A percentile compares a stretch with the other conserved stretches of the same genome.
Conservation (phyloP, 2,329 filamentous ascomycete genomes). For the Aspergillus felis region DNA sequence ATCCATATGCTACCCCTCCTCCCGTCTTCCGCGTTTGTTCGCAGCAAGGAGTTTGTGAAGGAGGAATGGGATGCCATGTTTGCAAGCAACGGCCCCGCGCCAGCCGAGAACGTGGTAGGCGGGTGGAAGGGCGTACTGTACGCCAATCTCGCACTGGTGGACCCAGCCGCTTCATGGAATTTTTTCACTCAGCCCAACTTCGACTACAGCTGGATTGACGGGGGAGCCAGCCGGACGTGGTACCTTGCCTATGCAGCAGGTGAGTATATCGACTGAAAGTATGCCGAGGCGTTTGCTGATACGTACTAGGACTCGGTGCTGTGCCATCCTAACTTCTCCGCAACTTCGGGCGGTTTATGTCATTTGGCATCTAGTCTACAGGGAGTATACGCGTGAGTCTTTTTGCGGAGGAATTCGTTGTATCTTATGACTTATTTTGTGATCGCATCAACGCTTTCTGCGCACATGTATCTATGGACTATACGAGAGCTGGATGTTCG, state of each 20-base stretch:
- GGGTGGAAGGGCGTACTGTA: slow-evolving; percentile 86
- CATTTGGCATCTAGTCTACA: not conserved
- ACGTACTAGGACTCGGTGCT: not conserved
- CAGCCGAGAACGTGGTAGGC: slow-evolving; percentile 53
- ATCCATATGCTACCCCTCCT: slow-evolving; percentile 81
- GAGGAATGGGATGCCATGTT: slow-evolving; percentile 86
- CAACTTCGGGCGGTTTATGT: not conserved
- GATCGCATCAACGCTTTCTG: not conserved
- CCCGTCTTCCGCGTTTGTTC: slow-evolving; percentile 63
- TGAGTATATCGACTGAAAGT: slow-evolving; percentile 27
- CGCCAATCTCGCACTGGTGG: slow-evolving; percentile 73
- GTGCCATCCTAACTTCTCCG: not conserved
- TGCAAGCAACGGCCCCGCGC: slow-evolving; percentile 60
- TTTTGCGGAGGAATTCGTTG: not conserved
- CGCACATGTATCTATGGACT: not conserved
- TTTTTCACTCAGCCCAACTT: slow-evolving; percentile 71
- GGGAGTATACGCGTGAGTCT: not conserved
- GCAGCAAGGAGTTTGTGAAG: slow-evolving; percentile 65
- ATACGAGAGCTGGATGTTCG: not conserved
- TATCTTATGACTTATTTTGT: not conserved
- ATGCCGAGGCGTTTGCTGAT: not conserved
- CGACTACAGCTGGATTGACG: slow-evolving; percentile 63
- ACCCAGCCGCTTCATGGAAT: slow-evolving; percentile 64
- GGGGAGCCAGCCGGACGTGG: slow-evolving; percentile 79
- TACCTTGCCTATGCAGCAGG: slow-evolving; percentile 76